Base-by-base conservation (phyloP, 768 basidiomycete genomes). In the Boletus rufocinnamomeus region DNA sequence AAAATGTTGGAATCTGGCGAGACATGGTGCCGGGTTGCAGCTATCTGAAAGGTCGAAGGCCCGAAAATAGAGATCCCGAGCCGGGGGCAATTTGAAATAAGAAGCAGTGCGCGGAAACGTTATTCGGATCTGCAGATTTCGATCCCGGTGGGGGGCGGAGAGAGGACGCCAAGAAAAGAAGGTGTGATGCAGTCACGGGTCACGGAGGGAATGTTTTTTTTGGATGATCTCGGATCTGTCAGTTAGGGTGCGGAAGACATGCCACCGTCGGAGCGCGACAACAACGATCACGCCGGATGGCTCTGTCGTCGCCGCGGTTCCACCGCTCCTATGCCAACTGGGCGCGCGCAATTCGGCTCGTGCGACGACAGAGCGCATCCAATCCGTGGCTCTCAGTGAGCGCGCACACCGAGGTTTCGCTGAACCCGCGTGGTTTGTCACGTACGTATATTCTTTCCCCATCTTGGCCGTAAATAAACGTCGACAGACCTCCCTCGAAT, bases 91-190 rank as follows among this genome's bases (percentile, higher is more conserved):
- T 72, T 72, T 66, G 62, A 71, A 74, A 74, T 73, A 48, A 52
- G 71, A 72, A 72, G 69, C 56, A 38, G 60, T 55, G 55, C 21
- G 4, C 32, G 6, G 52, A 68, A 64, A 69, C 60, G 67, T 71
- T 72, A 66, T 63, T 61, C 69, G 64, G 71, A 72, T 72, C 71
- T 72, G 66, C 71, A 71, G 67, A 73, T 72, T 54, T 43, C 32
- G 47, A 35, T 51, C 28, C 51, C 50, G 63, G 57, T 17, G 52
- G 45, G 6, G 52, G 59, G 28, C 43, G 17, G n/a, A 68, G 43
- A 62, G 35, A 32, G 25, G 16, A 2, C 52, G 54, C 59, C 56
- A 38, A 63, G 59, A 66, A 61, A 52, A 54, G 56, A 45, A 58
- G 44, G 57, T 30, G 56, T 59, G 45, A 58, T 27, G 2, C 28